Evolutionary conservation across 2,329 filamentous ascomycete species (phyloP).

Genomic region (Fusarium transvaalense): DNA sequence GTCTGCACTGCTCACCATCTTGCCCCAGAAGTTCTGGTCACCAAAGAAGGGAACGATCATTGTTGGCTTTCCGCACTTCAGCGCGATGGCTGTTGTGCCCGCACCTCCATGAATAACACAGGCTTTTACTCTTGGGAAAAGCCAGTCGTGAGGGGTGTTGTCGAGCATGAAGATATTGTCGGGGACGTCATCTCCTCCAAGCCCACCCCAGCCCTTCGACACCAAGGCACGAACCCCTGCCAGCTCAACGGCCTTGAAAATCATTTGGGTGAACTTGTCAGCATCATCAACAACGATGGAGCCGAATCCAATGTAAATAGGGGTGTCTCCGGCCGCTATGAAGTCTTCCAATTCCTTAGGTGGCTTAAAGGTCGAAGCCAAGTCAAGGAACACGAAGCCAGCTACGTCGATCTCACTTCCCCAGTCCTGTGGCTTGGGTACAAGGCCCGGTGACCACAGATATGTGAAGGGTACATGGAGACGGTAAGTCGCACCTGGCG

Average conservation of each 20-base stretch:
- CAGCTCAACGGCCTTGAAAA: conserved; percentile 75
- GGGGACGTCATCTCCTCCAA: conserved; percentile 70
- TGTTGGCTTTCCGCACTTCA: conserved; percentile 78
- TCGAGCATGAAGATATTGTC: conserved; percentile 79
- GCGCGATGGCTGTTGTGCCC: conserved; percentile 79
- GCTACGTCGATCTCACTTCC: conserved; percentile 77
- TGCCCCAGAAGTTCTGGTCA: conserved; percentile 83
- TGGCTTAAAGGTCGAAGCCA: conserved; percentile 71
- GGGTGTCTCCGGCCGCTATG: conserved; percentile 66
- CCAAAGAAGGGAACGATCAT: conserved; percentile 86
- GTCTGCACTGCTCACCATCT: conserved; percentile 72
- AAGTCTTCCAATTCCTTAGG: conserved; percentile 68
- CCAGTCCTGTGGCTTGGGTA: conserved; percentile 77
- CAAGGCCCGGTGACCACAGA: conserved; percentile 74
- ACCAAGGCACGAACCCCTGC: conserved; percentile 78
- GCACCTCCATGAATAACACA: conserved; percentile 84
- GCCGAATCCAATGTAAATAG: conserved; percentile 82
- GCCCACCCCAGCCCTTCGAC: conserved; percentile 80
- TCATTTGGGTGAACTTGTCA: conserved; percentile 75
- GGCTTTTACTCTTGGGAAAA: conserved; percentile 75
- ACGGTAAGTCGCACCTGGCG: conserved; percentile 77
- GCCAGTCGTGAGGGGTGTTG: conserved; percentile 82
- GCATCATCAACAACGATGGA: conserved; percentile 82
- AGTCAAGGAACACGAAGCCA: conserved; percentile 82
- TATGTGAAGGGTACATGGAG: conserved; percentile 83